phyloP scores from a whole-genome alignment of 2,329 filamentous ascomycete species.

The Fusarium concolor region DNA sequence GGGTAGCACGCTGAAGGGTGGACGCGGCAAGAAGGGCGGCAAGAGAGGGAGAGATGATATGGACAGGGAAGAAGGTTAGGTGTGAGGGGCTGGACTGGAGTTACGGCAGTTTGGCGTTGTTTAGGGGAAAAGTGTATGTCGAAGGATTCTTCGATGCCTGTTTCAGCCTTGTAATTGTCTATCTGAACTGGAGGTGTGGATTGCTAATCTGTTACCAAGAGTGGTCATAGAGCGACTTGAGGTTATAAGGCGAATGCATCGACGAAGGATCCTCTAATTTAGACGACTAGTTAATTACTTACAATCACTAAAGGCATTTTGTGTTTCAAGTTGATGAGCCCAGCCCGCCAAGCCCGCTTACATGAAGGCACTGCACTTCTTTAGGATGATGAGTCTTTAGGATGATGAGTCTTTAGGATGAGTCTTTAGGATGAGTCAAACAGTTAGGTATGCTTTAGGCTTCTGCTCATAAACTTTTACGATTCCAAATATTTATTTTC shows the following conservation, averaged over 20 bases:
- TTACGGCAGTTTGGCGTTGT: conserved; percentile 32
- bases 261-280: conserved; percentile 4
- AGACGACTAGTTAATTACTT: background rate
- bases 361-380: background rate
- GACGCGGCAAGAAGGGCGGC: conserved; percentile 59
- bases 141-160: conserved; percentile 11
- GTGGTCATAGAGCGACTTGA: background rate
- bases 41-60: conserved; percentile 68
- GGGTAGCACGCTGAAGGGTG: conserved; percentile 54
- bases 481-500: no score
- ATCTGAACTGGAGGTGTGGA: background rate
- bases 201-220: background rate
- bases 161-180: conserved; percentile 7
- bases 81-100: conserved; percentile 9
- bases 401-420: background rate
- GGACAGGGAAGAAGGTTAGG: conserved; percentile 79
- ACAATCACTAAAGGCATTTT: background rate
- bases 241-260: background rate
- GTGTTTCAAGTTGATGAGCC: conserved; percentile 12
- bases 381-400: background rate
- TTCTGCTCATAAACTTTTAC: background rate
- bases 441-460: background rate
- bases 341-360: conserved; percentile 12
- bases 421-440: background rate
- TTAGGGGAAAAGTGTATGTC: conserved; percentile 25